A percentile compares a stretch with the other conserved stretches of the same genome.
These are phyloP conservation scores for Saccharomycopsis fibuligera DNA, from an alignment of 805 yeast genomes.

Conservation along the genomic window DNA sequence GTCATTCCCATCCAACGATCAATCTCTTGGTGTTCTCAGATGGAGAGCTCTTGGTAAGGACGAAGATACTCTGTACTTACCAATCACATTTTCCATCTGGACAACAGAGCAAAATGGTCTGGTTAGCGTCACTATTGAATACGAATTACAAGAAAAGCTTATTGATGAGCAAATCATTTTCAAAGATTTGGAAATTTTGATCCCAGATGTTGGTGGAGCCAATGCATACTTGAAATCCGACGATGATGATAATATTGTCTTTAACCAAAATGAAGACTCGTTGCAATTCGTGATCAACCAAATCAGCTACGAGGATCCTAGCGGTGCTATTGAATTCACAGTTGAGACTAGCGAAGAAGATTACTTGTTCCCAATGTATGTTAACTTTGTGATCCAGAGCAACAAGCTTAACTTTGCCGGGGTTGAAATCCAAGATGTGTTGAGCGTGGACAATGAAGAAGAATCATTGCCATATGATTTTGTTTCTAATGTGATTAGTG, in stretches of 20 bases:
- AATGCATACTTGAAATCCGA: constrained; percentile 47
- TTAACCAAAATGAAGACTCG: constrained; percentile 62
- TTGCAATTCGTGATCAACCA: constrained; percentile 56
- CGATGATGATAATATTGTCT: constrained; percentile 44
- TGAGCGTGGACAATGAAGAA: constrained; percentile 40
- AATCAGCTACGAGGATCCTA: constrained; percentile 44
- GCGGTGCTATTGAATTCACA: constrained; percentile 75
- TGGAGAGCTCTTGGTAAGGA: constrained; percentile 74
- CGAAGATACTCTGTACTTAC: constrained; percentile 49
- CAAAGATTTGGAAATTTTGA: constrained; percentile 34
- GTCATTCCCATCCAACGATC: constrained; percentile 88
- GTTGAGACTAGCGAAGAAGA: constrained; percentile 76
- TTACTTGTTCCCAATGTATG: constrained; percentile 79
- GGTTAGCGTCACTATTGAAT: constrained; percentile 80
- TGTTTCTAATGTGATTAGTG: constrained; percentile 49
- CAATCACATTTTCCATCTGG: constrained; percentile 82
- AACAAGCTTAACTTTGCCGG: constrained; percentile 54
- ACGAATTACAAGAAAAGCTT: constrained; percentile 55
- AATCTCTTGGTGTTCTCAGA: constrained; percentile 83
- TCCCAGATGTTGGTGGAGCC: constrained; percentile 63
- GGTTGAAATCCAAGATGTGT: constrained; percentile 57
- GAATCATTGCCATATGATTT: constrained; percentile 62
- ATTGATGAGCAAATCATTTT: constrained; percentile 38
- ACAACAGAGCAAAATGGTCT: constrained; percentile 52
- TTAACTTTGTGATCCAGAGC: constrained; percentile 48